Conservation (phyloP, 306 rosid species). For the Pueraria montana region DNA sequence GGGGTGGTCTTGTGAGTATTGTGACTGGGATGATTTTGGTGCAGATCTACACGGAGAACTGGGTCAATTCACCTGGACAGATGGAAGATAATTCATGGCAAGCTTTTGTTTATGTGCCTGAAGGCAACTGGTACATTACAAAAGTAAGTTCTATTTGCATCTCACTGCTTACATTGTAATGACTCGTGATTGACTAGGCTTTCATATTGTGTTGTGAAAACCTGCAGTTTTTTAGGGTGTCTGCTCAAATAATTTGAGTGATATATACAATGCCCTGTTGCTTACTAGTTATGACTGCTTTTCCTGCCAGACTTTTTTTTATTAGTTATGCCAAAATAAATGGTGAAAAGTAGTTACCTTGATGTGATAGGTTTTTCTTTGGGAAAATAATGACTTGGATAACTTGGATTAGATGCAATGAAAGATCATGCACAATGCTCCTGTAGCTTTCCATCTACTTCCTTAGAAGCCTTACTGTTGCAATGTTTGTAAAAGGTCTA, state of each 20-base stretch:
- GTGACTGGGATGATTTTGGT: constrained; percentile 35
- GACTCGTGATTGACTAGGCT: constrained; percentile 18
- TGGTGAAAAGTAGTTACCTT: constrained; percentile 7
- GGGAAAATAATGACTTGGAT: constrained; percentile 14
- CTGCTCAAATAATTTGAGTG: constrained; percentile 21
- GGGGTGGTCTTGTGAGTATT: constrained; percentile 5
- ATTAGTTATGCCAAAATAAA: constrained; percentile 24
- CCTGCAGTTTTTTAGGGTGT: constrained; percentile 21
- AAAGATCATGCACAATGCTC: constrained; percentile 18
- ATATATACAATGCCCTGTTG: background rate
- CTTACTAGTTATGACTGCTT: background rate
- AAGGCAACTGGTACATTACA: constrained; percentile 85
- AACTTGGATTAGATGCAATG: background rate
- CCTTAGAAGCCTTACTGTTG: constrained; percentile 5
- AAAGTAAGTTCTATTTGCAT: constrained; percentile 61
- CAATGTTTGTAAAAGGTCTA: constrained; percentile 23
- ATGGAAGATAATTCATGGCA: constrained; percentile 93
- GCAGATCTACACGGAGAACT: constrained; percentile 93
- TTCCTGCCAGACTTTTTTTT: constrained; percentile 17
- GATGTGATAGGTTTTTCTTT: background rate
- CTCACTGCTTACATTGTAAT: constrained; percentile 24
- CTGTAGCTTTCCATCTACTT: constrained; percentile 29
- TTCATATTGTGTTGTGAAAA: constrained; percentile 18
- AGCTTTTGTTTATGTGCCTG: constrained; percentile 78
- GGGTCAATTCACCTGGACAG: constrained; percentile 95